Percentiles rank a stretch among this genome's conserved stretches.
Conservation (phyloP, 2,329 filamentous ascomycete species). For the Capronia coronata region DNA sequence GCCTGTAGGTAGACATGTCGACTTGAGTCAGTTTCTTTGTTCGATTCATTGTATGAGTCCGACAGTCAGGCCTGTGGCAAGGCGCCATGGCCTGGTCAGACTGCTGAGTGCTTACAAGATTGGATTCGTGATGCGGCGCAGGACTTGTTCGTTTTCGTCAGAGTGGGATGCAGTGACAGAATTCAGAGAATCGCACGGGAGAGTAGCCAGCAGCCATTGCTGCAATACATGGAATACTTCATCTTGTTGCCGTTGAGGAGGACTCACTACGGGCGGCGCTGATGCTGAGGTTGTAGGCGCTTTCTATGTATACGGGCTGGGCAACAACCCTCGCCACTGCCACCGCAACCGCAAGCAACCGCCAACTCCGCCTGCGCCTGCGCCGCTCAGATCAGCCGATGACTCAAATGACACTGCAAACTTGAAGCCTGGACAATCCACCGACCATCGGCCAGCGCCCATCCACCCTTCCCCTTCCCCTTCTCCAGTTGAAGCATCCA, state of each 20-base stretch:
- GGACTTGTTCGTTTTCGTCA: neutral
- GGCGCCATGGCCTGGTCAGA: slow-evolving; percentile 2
- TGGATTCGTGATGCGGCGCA: neutral
- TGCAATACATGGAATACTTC: slow-evolving; percentile 18
- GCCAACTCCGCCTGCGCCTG: neutral
- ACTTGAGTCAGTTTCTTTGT: slow-evolving; percentile 20
- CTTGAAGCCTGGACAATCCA: too few relatives aligned
- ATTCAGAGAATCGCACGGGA: slow-evolving; percentile 8
- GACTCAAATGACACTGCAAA: slow-evolving; percentile 24
- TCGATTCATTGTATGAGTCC: slow-evolving; percentile 14
- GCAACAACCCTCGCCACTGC: neutral
- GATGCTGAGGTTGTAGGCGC: slow-evolving; percentile 6
- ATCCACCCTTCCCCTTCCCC: neutral
- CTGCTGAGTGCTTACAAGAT: slow-evolving; percentile 8
- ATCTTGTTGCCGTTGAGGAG: slow-evolving; percentile 13
- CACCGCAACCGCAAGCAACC: too few relatives aligned
- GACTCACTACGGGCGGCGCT: neutral
- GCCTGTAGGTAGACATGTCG: slow-evolving; percentile 21
- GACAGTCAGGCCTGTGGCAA: slow-evolving; percentile 5
- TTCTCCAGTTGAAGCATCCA: neutral
- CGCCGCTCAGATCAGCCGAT: slow-evolving; percentile 22
- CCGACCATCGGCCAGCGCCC: neutral
- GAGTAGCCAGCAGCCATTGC: slow-evolving; percentile 19
- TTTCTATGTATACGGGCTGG: slow-evolving; percentile 14
- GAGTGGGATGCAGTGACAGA: neutral